Base-by-base conservation (phyloP, 805 yeast genomes). In the Zygosaccharomyces gambellarensis region DNA sequence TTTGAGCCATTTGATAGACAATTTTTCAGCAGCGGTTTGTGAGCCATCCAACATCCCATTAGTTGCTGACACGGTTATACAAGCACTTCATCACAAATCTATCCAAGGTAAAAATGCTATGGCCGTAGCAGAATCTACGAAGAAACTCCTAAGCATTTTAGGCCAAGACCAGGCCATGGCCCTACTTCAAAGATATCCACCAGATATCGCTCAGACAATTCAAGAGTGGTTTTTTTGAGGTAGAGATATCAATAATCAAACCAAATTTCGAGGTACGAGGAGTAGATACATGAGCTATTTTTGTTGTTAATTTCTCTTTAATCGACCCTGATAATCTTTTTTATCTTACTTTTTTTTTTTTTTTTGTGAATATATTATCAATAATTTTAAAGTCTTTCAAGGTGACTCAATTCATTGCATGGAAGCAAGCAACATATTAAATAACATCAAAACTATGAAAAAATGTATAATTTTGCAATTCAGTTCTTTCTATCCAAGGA, bases 81-180 rank as follows among this genome's bases (percentile, higher is more conserved):
- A 83, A 67, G 95, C 96, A 1, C 69, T 90, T 46, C 71, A 78
- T n/a, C 80, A 80, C 60, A 79, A 77, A 23, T 72, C 90, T 1
- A 74, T 90, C 41, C 70, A 72, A 17, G 96, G 95, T 6, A 77
- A 79, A 53, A 78, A 83, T n/a, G 92, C 90, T 0, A 81, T 80
- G 49, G 75, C 75, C 28, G 80, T 80, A 6, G 85, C 84, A 4
- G 69, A 67, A 3, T 75, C 88, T 1, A 77, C 86, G 0, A 87
- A 86, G 68, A 74, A 75, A 50, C 71, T 88, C 39, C 69, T 90
- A 47, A 75, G 81, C 17, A 72, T 79, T 5, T 58, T 88, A 30
- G 89, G 95, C 2, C 87, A 81, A 57, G 76, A 74, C 12, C 83
- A 85, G 55, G 90, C 88, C 3, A 69, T 86, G 73, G 71, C 73